Conservation (phyloP, 176 grass and related monocot species). For the Echinochloa phyllopogon region DNA sequence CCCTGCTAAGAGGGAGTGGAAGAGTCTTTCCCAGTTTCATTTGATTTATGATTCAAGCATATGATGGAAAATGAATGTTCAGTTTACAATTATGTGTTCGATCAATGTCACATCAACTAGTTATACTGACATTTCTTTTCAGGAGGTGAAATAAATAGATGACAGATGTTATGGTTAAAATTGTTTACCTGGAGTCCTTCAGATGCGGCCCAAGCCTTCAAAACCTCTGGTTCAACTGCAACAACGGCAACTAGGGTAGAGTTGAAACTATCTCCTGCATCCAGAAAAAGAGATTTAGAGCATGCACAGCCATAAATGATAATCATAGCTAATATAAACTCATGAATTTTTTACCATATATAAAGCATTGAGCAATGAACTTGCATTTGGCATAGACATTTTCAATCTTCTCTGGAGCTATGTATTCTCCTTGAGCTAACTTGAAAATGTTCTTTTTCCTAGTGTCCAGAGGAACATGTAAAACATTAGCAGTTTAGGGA, state of each 20-base stretch:
- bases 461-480: slow-evolving; percentile 28
- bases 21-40: not conserved
- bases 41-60: not conserved
- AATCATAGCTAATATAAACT: slow-evolving; percentile 2
- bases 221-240: slow-evolving; percentile 76
- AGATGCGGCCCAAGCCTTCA: slow-evolving; percentile 85
- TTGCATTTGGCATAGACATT: slow-evolving; percentile 98
- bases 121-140: not conserved
- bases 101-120: not conserved
- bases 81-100: slow-evolving; percentile 5
- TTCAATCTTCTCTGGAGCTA: slow-evolving; percentile 96
- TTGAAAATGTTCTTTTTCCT: slow-evolving; percentile 99
- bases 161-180: slow-evolving; percentile 10
- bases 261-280: slow-evolving; percentile 94
- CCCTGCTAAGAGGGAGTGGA: not conserved
- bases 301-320: slow-evolving; percentile 17
- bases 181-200: slow-evolving; percentile 81
- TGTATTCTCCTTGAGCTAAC: slow-evolving; percentile 98
- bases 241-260: slow-evolving; percentile 80
- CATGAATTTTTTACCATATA: slow-evolving; percentile 75
- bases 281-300: slow-evolving; percentile 47
- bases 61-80: not conserved
- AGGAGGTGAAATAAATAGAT: slow-evolving; percentile 9
- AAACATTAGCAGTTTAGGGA: slow-evolving; percentile 27
- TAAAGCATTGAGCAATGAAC: slow-evolving; percentile 89